A percentile compares a stretch with the other conserved stretches of the same genome.
Evolutionary conservation across 345 rosid species (phyloP).

Genomic region (Murraya paniculata): DNA sequence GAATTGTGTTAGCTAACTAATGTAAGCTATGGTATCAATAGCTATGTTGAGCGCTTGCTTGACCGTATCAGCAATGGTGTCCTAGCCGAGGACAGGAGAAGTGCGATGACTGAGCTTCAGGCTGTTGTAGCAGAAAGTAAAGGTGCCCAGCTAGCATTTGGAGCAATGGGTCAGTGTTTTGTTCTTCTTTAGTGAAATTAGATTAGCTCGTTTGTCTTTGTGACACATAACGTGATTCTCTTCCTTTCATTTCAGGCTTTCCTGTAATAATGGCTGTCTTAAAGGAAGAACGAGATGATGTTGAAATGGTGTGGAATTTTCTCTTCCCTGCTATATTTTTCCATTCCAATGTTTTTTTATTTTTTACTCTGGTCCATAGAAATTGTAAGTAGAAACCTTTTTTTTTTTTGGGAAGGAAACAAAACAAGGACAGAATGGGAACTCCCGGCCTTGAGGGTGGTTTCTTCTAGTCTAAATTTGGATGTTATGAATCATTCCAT

Average conservation of each 20-base stretch:
- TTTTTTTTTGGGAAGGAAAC: neutral
- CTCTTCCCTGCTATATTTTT: neutral
- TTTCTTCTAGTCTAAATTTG: neutral
- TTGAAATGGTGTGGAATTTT: slow-evolving; percentile 67
- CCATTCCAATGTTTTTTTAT: neutral
- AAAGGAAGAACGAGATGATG: slow-evolving; percentile 86
- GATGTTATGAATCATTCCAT: neutral
- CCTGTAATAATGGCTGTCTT: slow-evolving; percentile 81
- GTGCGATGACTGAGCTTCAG: slow-evolving; percentile 85
- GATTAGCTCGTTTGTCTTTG: neutral
- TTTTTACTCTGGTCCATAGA: neutral
- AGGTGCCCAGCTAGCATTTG: slow-evolving; percentile 86
- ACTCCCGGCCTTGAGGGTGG: neutral
- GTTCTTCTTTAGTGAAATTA: slow-evolving; percentile 9
- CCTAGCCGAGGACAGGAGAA: slow-evolving; percentile 88
- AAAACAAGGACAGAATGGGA: neutral
- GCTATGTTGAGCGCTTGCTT: slow-evolving; percentile 88
- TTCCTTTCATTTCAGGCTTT: slow-evolving; percentile 62
- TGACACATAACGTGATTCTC: slow-evolving; percentile 1
- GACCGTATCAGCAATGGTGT: slow-evolving; percentile 86
- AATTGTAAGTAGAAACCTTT: neutral
- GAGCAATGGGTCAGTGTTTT: slow-evolving; percentile 67
- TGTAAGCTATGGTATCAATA: slow-evolving; percentile 18
- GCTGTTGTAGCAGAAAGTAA: slow-evolving; percentile 83
- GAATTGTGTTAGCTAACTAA: neutral